Conservation (phyloP, 1,284 basidiomycete species). For the Melanopsichium pennsylvanicum region DNA sequence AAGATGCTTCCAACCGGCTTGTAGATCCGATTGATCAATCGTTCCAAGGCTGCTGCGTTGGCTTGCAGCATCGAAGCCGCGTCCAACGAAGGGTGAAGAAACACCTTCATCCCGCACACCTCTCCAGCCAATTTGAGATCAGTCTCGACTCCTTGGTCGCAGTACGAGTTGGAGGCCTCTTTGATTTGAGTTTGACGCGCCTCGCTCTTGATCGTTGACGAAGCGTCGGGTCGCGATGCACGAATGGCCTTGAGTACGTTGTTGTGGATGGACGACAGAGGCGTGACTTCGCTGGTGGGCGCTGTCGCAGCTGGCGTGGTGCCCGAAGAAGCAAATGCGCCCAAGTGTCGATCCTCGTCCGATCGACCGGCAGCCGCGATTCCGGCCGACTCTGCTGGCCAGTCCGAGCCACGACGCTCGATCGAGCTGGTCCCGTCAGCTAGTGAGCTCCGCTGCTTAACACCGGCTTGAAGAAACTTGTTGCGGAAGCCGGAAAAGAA, state of each 20-base stretch:
- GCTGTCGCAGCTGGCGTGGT: slow-evolving; percentile 25
- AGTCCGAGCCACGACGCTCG: slow-evolving; percentile 21
- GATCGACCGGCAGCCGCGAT: slow-evolving; percentile 34
- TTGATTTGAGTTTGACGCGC: slow-evolving; percentile 65
- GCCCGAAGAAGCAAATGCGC: slow-evolving; percentile 6
- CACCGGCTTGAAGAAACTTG: slow-evolving; percentile 28
- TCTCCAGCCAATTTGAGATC: slow-evolving; percentile 66
- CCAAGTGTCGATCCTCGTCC: slow-evolving; percentile 22
- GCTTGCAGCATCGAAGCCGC: slow-evolving; percentile 55
- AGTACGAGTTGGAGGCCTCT: slow-evolving; percentile 66
- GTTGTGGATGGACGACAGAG: slow-evolving; percentile 62
- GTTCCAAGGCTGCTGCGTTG: slow-evolving; percentile 61
- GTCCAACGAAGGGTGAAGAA: slow-evolving; percentile 57
- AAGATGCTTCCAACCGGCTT: slow-evolving; percentile 66
- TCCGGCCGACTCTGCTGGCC: slow-evolving; percentile 6
- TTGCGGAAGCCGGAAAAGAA: slow-evolving; percentile 50
- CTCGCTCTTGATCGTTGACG: slow-evolving; percentile 62
- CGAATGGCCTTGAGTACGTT: slow-evolving; percentile 65
- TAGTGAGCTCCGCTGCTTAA: slow-evolving; percentile 45
- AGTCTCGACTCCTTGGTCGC: slow-evolving; percentile 65
- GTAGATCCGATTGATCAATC: slow-evolving; percentile 63
- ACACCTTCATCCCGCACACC: slow-evolving; percentile 66
- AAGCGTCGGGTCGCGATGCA: slow-evolving; percentile 66
- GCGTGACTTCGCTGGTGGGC: slow-evolving; percentile 55
- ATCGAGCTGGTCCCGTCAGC: slow-evolving; percentile 58